phyloP scores from a whole-genome alignment of 768 basidiomycete species.

The Pleurotus eryngii region DNA sequence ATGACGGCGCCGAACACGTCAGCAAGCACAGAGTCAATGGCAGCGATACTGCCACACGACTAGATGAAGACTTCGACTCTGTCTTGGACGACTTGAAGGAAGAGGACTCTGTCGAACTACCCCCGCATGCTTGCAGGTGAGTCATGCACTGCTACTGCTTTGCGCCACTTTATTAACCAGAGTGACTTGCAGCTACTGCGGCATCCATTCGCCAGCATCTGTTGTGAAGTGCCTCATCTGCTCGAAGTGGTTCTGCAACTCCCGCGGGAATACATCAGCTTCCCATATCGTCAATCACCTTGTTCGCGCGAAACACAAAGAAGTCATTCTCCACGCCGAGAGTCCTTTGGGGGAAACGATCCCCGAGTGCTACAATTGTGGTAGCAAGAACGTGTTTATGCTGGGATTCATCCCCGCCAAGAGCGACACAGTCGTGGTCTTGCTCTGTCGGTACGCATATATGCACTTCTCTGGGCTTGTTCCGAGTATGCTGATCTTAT shows the following conservation, averaged over 20 bases:
- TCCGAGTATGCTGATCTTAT: conserved; percentile 4
- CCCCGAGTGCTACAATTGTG: conserved; percentile 99
- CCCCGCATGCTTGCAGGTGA: conserved; percentile 94
- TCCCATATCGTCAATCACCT: conserved; percentile 99
- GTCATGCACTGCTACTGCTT: conserved; percentile 20
- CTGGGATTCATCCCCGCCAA: conserved; percentile 99
- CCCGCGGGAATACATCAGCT: conserved; percentile 94
- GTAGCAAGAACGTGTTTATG: conserved; percentile 99
- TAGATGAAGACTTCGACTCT: conserved; percentile 87
- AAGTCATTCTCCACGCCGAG: conserved; percentile 94
- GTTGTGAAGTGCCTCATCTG: conserved; percentile 95
- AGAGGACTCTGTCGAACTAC: conserved; percentile 72
- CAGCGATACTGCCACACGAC: conserved; percentile 20
- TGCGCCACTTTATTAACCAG: conserved; percentile 10
- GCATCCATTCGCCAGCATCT: conserved; percentile 94
- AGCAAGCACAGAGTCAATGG: conserved; percentile 24
- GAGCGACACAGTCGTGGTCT: conserved; percentile 96
- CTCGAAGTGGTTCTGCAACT: conserved; percentile 98
- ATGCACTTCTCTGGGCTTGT: conserved; percentile 24
- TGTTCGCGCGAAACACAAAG: conserved; percentile 98
- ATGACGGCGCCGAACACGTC: conserved; percentile 38
- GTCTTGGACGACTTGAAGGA: conserved; percentile 89
- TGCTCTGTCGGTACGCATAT: conserved; percentile 77
- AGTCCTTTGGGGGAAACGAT: conserved; percentile 95
- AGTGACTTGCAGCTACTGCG: conserved; percentile 74